These are phyloP conservation scores for Pichia manshurica DNA, from an alignment of 805 yeast species.

Conservation along the genomic window DNA sequence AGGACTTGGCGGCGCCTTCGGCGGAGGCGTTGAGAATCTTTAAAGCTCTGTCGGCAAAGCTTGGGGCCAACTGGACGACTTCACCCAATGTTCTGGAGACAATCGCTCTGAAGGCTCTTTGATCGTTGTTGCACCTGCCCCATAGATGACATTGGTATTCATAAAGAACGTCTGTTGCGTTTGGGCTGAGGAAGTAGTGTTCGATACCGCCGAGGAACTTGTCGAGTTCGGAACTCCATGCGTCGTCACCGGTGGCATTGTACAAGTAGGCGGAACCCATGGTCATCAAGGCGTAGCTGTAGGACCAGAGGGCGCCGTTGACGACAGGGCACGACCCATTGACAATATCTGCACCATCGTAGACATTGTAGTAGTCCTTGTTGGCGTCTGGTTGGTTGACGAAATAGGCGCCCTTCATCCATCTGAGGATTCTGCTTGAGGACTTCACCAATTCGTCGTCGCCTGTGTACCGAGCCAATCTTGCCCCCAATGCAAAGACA, in stretches of 20 bases:
- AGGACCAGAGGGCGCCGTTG: constrained; percentile 55
- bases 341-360: constrained; percentile 59
- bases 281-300: constrained; percentile 61
- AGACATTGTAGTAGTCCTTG: constrained; percentile 38
- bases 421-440: constrained; percentile 71
- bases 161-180: constrained; percentile 37
- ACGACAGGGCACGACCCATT: constrained; percentile 43
- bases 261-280: constrained; percentile 68
- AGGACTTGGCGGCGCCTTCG: constrained; percentile 63
- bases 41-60: constrained; percentile 36
- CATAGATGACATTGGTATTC: constrained; percentile 55
- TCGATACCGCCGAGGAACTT: constrained; percentile 34
- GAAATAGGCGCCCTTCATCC: constrained; percentile 57
- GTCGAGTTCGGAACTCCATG: constrained; percentile 37
- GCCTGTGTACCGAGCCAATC: constrained; percentile 76
- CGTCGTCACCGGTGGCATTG: constrained; percentile 45
- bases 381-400: constrained; percentile 34
- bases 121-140: constrained; percentile 60
- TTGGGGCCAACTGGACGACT: constrained; percentile 40
- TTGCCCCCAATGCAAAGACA: constrained; percentile 77
- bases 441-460: constrained; percentile 68
- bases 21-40: constrained; percentile 38
- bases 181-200: constrained; percentile 35
- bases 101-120: constrained; percentile 60
- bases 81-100: constrained; percentile 14